These are phyloP conservation scores for Medicago ruthenica DNA, from an alignment of 306 rosid species.

Conservation along the genomic window DNA sequence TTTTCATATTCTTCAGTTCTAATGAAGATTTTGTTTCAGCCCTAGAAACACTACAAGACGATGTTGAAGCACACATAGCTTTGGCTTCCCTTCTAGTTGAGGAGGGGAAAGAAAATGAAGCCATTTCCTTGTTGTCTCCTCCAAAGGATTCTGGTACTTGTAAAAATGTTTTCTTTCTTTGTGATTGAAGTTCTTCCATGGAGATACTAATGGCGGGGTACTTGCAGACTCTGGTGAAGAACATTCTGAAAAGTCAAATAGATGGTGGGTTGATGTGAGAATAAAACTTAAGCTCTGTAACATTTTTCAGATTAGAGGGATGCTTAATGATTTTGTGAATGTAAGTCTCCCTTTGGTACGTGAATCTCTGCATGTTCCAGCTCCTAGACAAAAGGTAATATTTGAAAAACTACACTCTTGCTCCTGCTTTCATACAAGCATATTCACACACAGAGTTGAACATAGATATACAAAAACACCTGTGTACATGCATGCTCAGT, in stretches of 20 bases:
- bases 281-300: constrained; percentile 55
- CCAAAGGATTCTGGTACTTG: constrained; percentile 62
- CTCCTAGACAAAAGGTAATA: constrained; percentile 50
- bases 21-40: constrained; percentile 58
- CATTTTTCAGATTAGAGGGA: constrained; percentile 52
- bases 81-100: constrained; percentile 88
- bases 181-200: constrained; percentile 25
- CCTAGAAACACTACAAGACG: constrained; percentile 61
- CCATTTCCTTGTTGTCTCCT: constrained; percentile 75
- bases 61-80: constrained; percentile 73
- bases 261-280: constrained; percentile 76
- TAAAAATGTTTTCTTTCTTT: constrained; percentile 35
- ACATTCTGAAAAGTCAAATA: constrained; percentile 58
- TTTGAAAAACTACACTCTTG: constrained; percentile 8
- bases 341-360: constrained; percentile 53
- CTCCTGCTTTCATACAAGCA: background rate
- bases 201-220: constrained; percentile 26
- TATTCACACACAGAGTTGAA: background rate
- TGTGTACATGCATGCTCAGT: constrained; percentile 22
- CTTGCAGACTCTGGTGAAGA: constrained; percentile 62
- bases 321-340: constrained; percentile 54
- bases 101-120: constrained; percentile 80
- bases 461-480: background rate
- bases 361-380: constrained; percentile 50
- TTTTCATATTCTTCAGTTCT: constrained; percentile 32